phyloP scores from a whole-genome alignment of 345 rosid genomes.

The Fremontodendron californicum region DNA sequence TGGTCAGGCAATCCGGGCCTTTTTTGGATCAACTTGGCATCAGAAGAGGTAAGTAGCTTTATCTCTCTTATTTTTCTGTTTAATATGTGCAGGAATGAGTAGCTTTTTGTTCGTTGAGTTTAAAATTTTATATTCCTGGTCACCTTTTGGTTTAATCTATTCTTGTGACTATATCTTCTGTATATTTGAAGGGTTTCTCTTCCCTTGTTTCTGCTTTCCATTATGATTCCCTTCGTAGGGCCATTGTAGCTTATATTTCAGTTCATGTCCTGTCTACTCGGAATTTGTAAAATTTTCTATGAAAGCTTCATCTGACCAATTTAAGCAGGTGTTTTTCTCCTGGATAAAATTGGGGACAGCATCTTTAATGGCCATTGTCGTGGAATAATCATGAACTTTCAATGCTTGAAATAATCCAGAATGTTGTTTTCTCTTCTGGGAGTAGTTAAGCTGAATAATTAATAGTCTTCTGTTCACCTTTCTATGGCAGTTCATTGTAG shows the following conservation, averaged over 20 bases:
- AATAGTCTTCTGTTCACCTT: not conserved
- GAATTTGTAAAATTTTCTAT: not conserved
- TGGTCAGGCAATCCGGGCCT: conserved; percentile 87
- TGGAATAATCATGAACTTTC: not conserved
- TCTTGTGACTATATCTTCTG: not conserved
- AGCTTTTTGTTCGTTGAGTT: not conserved
- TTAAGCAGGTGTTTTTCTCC: not conserved
- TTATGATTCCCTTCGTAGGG: not conserved
- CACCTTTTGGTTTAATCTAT: not conserved
- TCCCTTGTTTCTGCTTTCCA: not conserved
- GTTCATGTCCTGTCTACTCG: not conserved
- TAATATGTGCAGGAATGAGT: not conserved
- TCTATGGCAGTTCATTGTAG: not conserved
- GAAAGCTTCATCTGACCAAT: not conserved
- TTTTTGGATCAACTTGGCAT: conserved; percentile 92
- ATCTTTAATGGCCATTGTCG: not conserved
- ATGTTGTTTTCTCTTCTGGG: not conserved
- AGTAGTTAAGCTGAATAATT: not conserved
- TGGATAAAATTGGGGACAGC: not conserved
- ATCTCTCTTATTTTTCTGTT: not conserved
- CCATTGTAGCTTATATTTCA: not conserved
- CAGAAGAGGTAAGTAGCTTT: conserved; percentile 50
- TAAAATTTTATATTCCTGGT: not conserved
- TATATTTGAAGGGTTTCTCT: not conserved
- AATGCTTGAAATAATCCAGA: not conserved